Conservation (phyloP, 2,329 filamentous ascomycete species). For the Aspergillus fischeri region DNA sequence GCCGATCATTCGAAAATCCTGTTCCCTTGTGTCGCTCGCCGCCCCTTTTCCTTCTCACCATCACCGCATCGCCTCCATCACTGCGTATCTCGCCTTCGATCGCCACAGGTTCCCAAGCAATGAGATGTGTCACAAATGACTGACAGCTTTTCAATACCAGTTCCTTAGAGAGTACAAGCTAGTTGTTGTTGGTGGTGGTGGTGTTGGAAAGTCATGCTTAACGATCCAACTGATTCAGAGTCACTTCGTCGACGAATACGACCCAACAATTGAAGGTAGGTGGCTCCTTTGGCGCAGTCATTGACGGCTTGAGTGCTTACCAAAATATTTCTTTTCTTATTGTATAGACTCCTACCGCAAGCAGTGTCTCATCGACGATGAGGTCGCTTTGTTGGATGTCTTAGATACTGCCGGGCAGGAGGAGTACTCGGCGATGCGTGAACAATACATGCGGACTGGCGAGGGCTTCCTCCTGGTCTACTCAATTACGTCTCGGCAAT, state of each 20-base stretch:
- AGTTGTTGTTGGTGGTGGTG: constrained; percentile 95
- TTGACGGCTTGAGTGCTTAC: constrained; percentile 16
- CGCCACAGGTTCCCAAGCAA: background rate
- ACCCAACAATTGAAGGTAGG: constrained; percentile 93
- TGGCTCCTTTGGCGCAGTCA: constrained; percentile 15
- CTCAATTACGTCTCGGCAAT: constrained; percentile 95
- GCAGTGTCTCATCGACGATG: constrained; percentile 98
- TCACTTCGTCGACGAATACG: constrained; percentile 99
- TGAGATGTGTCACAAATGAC: constrained; percentile 10
- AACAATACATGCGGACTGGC: constrained; percentile 99
- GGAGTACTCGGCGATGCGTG: constrained; percentile 98
- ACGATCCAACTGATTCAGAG: constrained; percentile 94
- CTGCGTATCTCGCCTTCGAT: background rate
- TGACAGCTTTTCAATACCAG: constrained; percentile 41
- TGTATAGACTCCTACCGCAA: constrained; percentile 93
- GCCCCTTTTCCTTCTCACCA: constrained; percentile 5
- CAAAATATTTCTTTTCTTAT: constrained; percentile 1
- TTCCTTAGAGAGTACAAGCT: constrained; percentile 91
- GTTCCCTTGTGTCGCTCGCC: background rate
- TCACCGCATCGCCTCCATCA: constrained; percentile 6
- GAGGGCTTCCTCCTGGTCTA: constrained; percentile 98
- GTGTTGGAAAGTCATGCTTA: constrained; percentile 98
- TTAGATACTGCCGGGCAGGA: constrained; percentile 98
- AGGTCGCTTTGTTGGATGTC: constrained; percentile 94
- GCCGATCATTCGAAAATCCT: constrained; percentile 5